phyloP scores from a whole-genome alignment of 129 eudicot species.

The Flaveria robusta region DNA sequence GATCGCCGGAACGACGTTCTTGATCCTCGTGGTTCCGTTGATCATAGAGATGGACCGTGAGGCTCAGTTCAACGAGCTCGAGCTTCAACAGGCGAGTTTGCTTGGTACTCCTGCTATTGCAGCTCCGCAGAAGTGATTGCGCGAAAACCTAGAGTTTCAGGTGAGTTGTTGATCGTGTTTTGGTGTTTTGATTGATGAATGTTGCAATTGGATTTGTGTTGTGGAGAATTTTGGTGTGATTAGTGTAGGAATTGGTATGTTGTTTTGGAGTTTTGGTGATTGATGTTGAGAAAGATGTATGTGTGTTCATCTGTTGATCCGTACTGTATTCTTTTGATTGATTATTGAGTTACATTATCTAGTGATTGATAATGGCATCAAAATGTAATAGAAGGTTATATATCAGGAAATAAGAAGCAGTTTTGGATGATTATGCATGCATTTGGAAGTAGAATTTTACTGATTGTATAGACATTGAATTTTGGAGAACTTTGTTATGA shows the following conservation, averaged over 20 bases:
- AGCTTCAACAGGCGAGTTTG: constrained; percentile 62
- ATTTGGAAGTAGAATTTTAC: too few species aligned
- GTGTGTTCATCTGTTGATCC: background rate
- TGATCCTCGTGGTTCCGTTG: constrained; percentile 57
- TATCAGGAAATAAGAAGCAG: too few species aligned
- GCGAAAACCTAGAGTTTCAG: background rate
- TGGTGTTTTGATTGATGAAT: background rate
- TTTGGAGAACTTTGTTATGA: background rate
- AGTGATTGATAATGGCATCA: too few species aligned
- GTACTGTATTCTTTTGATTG: background rate
- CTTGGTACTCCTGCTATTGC: constrained; percentile 50
- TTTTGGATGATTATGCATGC: too few species aligned
- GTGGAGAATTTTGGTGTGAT: background rate
- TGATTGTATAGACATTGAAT: background rate
- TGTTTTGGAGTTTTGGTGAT: too few species aligned
- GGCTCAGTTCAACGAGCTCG: constrained; percentile 54
- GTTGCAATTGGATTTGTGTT: background rate
- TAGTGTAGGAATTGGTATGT: background rate
- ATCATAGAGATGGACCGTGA: constrained; percentile 72
- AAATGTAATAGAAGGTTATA: too few species aligned
- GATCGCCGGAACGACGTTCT: constrained; percentile 57
- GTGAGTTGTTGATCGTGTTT: background rate
- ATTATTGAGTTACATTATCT: background rate
- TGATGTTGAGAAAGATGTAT: background rate
- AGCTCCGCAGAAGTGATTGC: constrained; percentile 35